Base-by-base conservation (phyloP, 805 yeast genomes). In the Spathaspora girioi region DNA sequence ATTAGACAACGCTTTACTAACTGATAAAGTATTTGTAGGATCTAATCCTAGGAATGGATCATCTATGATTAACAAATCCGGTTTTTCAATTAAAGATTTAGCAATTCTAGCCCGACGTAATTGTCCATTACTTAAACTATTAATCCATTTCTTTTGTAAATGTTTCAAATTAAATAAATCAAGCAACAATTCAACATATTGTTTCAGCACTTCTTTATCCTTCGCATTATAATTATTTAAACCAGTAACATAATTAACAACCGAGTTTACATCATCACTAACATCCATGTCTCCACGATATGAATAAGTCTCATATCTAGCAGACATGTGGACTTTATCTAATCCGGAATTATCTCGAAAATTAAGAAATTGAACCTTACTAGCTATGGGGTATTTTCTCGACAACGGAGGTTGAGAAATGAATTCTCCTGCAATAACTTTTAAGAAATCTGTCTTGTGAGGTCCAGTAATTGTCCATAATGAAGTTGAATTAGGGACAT, bases 31-130 rank as follows among this genome's bases (percentile, higher is more conserved):
- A 11, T 96, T 92, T 1, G 66, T 63, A 0, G 96, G 94, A 61
- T 93, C 99, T 15, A 93, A 73, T 0, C 98, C 99, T 41, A 94
- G 66, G 59, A 91, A 93, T 9, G 97, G 97, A 60, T 94, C 98
- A 65, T 94, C 98, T 17, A 93, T 76, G 4, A 93, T 64, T 49
- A 91, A 68, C 29, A 91, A 56, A 43, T 75, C 71, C 0, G 97
- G 96, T 32, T 79, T 70, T 44, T 75, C 72, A 50, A 89, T 76
- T 43, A 94, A 59, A 0, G 91, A 83, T 54, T 80, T 78, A 0
- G 97, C 98, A 26, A 94, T 70, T 54, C 97, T 77, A 0, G 97
- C 96, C 47, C 99, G 75, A 59, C 99, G 77, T 65, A 88, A 83
- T 67, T 94, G 99, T 0, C 99, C 99, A 66, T 94, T 94, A 65